Conservation (phyloP, 192 early-diverging fungal genomes). For the Radiomyces spectabilis region DNA sequence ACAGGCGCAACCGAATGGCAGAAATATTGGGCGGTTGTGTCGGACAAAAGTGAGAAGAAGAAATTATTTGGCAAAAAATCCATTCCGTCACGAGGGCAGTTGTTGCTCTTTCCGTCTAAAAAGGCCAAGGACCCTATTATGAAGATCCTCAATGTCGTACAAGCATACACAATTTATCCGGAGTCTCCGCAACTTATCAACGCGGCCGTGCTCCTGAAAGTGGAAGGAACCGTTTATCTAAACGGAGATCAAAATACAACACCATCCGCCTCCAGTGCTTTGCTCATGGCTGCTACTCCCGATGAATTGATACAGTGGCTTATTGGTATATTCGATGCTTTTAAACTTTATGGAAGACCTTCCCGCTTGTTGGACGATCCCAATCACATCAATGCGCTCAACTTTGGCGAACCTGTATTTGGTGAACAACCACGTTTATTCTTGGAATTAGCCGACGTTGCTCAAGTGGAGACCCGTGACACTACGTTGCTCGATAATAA, state of each 20-base stretch:
- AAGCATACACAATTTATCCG: slow-evolving; percentile 51
- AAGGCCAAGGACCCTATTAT: slow-evolving; percentile 43
- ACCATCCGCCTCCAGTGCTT: slow-evolving; percentile 3
- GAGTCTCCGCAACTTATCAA: slow-evolving; percentile 33
- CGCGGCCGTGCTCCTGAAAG: slow-evolving; percentile 23
- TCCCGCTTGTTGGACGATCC: slow-evolving; percentile 23
- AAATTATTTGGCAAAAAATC: slow-evolving; percentile 36
- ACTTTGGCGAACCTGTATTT: slow-evolving; percentile 16
- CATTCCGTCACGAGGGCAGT: slow-evolving; percentile 34
- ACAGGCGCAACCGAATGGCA: slow-evolving; percentile 39
- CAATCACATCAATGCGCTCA: slow-evolving; percentile 8
- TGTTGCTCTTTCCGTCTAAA: slow-evolving; percentile 41
- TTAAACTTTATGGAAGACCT: slow-evolving; percentile 40
- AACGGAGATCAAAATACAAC: slow-evolving; percentile 1
- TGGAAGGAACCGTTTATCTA: slow-evolving; percentile 31
- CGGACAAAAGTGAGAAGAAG: slow-evolving; percentile 43
- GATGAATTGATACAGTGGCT: slow-evolving; percentile 36
- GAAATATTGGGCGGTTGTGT: slow-evolving; percentile 41
- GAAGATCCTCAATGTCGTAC: slow-evolving; percentile 43
- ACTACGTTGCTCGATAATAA: slow-evolving; percentile 8
- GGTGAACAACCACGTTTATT: slow-evolving; percentile 15
- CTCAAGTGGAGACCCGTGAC: slow-evolving; percentile 5
- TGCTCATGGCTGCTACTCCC: slow-evolving; percentile 19
- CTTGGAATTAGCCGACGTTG: slow-evolving; percentile 17
- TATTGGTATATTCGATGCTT: slow-evolving; percentile 30